These are phyloP conservation scores for Chalciporus pseudorubinellus DNA, from an alignment of 768 basidiomycete genomes.

Conservation along the genomic window DNA sequence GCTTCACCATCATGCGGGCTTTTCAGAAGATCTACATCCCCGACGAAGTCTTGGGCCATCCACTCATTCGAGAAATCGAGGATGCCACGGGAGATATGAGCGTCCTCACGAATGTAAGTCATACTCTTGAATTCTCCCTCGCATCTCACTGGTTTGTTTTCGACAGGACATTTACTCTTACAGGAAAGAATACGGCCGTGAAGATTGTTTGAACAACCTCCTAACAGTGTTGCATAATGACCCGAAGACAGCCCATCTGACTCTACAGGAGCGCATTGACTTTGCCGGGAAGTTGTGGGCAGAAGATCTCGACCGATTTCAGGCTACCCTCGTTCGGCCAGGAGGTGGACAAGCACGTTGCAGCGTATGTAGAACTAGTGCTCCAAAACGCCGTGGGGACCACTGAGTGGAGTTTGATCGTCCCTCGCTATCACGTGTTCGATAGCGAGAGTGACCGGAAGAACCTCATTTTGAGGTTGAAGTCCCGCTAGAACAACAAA, in stretches of 20 bases:
- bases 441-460: conserved; percentile 10
- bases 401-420: conserved; percentile 12
- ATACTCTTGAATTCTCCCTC: neutral
- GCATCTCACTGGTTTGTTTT: neutral
- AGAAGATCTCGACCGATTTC: conserved; percentile 5
- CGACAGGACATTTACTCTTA: neutral
- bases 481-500: no score
- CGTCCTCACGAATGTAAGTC: neutral
- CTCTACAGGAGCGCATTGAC: conserved; percentile 13
- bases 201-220: neutral
- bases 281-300: conserved; percentile 5
- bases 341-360: conserved; percentile 10
- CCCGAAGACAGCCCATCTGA: conserved; percentile 7
- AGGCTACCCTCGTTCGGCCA: conserved; percentile 7
- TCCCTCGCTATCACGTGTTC: conserved; percentile 11
- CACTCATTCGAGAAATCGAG: neutral
- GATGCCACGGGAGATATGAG: neutral
- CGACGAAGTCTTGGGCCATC: neutral
- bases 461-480: conserved; percentile 1
- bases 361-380: conserved; percentile 8
- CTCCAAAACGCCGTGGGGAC: conserved; percentile 6
- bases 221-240: neutral
- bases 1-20: neutral
- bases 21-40: neutral
- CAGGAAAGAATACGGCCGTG: neutral